These are phyloP conservation scores for Psilocybe subaeruginosa DNA, from an alignment of 768 basidiomycete species.

Conservation along the genomic window DNA sequence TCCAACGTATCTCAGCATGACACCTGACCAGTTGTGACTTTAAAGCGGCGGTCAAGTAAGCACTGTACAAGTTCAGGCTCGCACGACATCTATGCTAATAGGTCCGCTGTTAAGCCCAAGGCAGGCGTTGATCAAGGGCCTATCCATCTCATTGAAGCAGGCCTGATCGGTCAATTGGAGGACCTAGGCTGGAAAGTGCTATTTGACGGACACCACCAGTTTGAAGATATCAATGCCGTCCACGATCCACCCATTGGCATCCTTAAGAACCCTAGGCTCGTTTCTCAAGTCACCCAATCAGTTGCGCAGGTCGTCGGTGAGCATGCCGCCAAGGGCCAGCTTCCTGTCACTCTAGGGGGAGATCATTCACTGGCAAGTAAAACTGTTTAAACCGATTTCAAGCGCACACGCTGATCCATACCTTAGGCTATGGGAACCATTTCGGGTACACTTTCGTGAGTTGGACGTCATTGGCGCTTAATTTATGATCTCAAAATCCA, in stretches of 20 bases:
- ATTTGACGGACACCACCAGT: constrained; percentile 90
- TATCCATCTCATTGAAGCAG: constrained; percentile 86
- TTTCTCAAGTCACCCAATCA: constrained; percentile 79
- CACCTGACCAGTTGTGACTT: constrained; percentile 12
- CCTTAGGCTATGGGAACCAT: constrained; percentile 87
- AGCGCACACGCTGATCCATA: constrained; percentile 10
- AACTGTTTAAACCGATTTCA: neutral
- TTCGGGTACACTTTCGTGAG: constrained; percentile 81
- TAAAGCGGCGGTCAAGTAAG: constrained; percentile 69
- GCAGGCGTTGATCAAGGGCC: constrained; percentile 87
- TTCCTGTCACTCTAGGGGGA: constrained; percentile 92
- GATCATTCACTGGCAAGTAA: constrained; percentile 87
- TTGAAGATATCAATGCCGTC: constrained; percentile 68
- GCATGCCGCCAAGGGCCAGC: constrained; percentile 75
- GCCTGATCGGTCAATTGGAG: constrained; percentile 76
- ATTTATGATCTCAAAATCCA: constrained; percentile 7
- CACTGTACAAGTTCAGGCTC: neutral
- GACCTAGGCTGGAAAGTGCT: constrained; percentile 86
- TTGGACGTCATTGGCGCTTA: neutral
- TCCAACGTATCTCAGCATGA: constrained; percentile 5
- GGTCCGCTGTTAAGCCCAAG: constrained; percentile 51
- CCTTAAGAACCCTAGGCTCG: constrained; percentile 88
- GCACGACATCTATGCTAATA: constrained; percentile 1
- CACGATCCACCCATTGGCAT: constrained; percentile 83
- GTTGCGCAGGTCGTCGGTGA: constrained; percentile 78